phyloP scores from a whole-genome alignment of 2,329 filamentous ascomycete genomes.

The Fusarium bactridioides region DNA sequence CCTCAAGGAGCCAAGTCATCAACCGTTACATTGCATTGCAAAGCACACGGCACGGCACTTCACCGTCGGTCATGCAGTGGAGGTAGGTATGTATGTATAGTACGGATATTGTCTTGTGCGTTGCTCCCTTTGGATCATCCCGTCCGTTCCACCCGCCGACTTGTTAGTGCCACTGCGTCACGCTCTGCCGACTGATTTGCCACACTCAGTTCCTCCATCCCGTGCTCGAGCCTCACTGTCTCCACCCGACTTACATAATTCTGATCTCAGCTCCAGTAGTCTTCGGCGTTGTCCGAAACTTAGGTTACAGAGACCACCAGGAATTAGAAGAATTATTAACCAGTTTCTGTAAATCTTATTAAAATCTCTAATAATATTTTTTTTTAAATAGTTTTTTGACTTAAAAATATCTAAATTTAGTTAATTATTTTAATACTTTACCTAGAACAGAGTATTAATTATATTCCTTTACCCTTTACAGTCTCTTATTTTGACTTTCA shows the following conservation, averaged over 20 bases:
- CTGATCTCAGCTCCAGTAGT: slow-evolving; percentile 25
- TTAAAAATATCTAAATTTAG: too few relatives aligned
- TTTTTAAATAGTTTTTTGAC: too few relatives aligned
- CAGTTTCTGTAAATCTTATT: too few relatives aligned
- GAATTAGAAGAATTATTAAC: too few relatives aligned
- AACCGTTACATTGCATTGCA: not conserved
- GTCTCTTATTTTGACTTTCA: slow-evolving; percentile 3
- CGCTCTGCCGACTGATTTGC: slow-evolving; percentile 26
- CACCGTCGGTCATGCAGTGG: not conserved
- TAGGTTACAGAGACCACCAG: not conserved
- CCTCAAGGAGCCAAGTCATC: not conserved
- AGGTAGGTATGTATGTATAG: not conserved
- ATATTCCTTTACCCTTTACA: not conserved
- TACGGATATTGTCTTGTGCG: not conserved
- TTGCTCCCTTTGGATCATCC: not conserved
- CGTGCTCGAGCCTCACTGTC: not conserved
- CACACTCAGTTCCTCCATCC: slow-evolving; percentile 19
- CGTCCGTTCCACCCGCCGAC: not conserved
- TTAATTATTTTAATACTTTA: too few relatives aligned
- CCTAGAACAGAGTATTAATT: too few relatives aligned
- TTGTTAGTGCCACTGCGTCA: slow-evolving; percentile 23
- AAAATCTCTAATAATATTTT: too few relatives aligned
- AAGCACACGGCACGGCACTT: not conserved
- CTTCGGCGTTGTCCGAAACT: slow-evolving; percentile 33
- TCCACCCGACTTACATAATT: slow-evolving; percentile 30